Percentiles rank a stretch among this genome's conserved stretches.
Evolutionary conservation across 2,329 filamentous ascomycete species (phyloP).

Genomic region (Phialemonium atrogriseum): DNA sequence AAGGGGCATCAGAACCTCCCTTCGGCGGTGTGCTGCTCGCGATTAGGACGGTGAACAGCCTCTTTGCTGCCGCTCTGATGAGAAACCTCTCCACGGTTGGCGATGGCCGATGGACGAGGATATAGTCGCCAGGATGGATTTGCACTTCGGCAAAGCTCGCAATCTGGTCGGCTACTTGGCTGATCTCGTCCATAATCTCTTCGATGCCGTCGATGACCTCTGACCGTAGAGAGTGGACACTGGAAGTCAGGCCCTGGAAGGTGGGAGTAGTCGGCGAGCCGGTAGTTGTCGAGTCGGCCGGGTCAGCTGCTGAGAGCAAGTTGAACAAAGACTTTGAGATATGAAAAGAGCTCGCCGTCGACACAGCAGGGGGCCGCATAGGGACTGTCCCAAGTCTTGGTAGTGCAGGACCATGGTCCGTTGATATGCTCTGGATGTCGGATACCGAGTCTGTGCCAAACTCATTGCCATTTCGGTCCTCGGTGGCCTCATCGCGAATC

Average conservation of each 20-base stretch:
- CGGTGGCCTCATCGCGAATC: constrained; percentile 83
- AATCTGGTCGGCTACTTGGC: constrained; percentile 88
- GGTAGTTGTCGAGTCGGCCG: constrained; percentile 33
- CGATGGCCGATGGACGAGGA: constrained; percentile 82
- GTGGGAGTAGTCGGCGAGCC: constrained; percentile 21
- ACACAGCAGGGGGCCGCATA: constrained; percentile 51
- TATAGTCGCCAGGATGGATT: constrained; percentile 87
- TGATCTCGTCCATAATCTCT: constrained; percentile 92
- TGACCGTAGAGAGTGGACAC: constrained; percentile 65
- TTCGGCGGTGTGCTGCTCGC: constrained; percentile 52
- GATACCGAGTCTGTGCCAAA: constrained; percentile 51
- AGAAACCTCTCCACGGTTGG: constrained; percentile 85
- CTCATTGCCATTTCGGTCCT: constrained; percentile 59
- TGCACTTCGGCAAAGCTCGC: constrained; percentile 81
- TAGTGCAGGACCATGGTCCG: constrained; percentile 6
- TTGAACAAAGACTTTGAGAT: constrained; percentile 77
- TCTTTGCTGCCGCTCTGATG: constrained; percentile 75
- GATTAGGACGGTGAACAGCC: constrained; percentile 86
- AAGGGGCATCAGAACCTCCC: constrained; percentile 28
- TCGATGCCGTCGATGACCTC: constrained; percentile 92
- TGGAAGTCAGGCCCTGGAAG: constrained; percentile 28
- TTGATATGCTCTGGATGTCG: constrained; percentile 24
- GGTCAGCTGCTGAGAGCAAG: constrained; percentile 65
- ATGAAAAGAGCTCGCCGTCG: constrained; percentile 56
- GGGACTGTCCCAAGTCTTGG: constrained; percentile 9